Evolutionary conservation across 1,284 basidiomycete genomes (phyloP), one percentile per base, ranked within the genome.

Genomic region (Calocybe gambosa): DNA sequence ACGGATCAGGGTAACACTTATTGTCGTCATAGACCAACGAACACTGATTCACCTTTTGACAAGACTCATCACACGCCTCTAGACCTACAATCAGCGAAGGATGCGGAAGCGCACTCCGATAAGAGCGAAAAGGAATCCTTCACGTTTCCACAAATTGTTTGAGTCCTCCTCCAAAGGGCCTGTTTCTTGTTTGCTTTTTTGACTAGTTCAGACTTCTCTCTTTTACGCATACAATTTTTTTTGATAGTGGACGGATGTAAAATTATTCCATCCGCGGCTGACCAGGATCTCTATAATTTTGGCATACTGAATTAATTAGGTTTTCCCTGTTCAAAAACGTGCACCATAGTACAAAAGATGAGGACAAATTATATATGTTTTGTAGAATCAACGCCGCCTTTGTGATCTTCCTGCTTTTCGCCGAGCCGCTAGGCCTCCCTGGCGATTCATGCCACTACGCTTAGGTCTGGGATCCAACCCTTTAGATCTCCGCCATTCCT

Each of bases 401-500:
- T 83, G 75, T 20, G 84, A 74, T 25, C 82, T 74, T 18, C 86
- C 86, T 29, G 85, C 68, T 61, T 79, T 84, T 51, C 79, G 70
- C 47, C 73, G 68, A 34, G 75, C 82, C 25, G 75, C 75, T 20
- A 78, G 47, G 10, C 65, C 67, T 29, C 85, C 85, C 59, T 88
- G 82, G 34, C 79, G 71, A 58, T 86, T 88, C 71, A 82, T 76
- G 20, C 74, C 76, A 34, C 63, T 68, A 9, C 70, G 61, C 51
- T 69, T 71, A 6, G 76, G 69, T 46, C 75, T 63, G 20, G 78
- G 64, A 7, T 69, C 56, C 63, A 87, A 58, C 37, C 87, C 86
- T 58, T 88, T 89, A 31, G 87, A 83, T 48, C 65, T 63, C 56
- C 86, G 71, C 87, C 87, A 89, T 54, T 80, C 72, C 56, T 88